These are phyloP conservation scores for Priceomyces melissophilus DNA, from an alignment of 805 yeast genomes.

Conservation along the genomic window DNA sequence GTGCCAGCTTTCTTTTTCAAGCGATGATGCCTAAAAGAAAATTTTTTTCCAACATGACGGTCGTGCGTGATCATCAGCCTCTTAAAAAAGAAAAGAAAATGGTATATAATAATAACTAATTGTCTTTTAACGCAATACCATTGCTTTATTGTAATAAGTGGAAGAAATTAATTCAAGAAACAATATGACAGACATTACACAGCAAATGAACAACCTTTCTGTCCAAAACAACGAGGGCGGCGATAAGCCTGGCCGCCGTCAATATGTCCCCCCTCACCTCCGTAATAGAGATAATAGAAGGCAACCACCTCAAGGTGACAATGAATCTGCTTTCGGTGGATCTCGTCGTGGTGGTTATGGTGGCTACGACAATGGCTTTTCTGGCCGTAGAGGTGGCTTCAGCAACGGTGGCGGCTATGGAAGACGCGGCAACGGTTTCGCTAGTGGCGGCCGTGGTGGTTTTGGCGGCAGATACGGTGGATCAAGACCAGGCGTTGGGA, in stretches of 20 bases:
- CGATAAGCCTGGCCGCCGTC: conserved; percentile 15
- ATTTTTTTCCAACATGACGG: conserved; percentile 1
- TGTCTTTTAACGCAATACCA: neutral
- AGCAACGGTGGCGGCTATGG: conserved; percentile 20
- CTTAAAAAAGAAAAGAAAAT: conserved; percentile 1
- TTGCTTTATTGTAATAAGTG: neutral
- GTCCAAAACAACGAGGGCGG: conserved; percentile 36
- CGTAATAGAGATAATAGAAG: conserved; percentile 24
- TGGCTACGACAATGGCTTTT: conserved; percentile 23
- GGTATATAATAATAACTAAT: conserved; percentile 1
- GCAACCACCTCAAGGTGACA: conserved; percentile 6
- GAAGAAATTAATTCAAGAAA: conserved; percentile 12
- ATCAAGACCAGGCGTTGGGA: conserved; percentile 62
- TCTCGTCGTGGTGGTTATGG: conserved; percentile 23
- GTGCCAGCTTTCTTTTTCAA: too few species aligned
- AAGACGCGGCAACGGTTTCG: conserved; percentile 18
- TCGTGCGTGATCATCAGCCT: conserved; percentile 2
- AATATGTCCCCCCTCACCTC: conserved; percentile 59
- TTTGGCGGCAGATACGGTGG: conserved; percentile 23
- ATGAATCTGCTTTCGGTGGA: conserved; percentile 11
- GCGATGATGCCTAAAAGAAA: too few species aligned
- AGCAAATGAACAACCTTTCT: conserved; percentile 55
- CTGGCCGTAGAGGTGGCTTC: conserved; percentile 15
- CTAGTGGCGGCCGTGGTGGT: conserved; percentile 26
- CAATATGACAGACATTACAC: conserved; percentile 56